These are phyloP conservation scores for Lachancea quebecensis DNA, from an alignment of 805 yeast species.

Conservation along the genomic window DNA sequence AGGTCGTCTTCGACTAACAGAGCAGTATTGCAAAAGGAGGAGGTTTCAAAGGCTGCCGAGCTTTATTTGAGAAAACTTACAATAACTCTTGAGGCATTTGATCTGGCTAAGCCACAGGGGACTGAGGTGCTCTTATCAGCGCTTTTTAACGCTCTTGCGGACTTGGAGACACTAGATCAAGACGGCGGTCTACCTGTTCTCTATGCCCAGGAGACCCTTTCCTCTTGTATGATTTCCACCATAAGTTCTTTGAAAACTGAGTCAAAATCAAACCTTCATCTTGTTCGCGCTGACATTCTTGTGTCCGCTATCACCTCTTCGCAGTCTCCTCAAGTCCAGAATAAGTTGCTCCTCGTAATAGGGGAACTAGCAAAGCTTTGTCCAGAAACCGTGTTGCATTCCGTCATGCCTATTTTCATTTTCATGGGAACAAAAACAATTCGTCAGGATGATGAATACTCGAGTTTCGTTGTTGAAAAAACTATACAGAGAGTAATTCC, in stretches of 20 bases:
- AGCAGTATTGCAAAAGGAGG: constrained; percentile 63
- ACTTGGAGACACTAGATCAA: constrained; percentile 74
- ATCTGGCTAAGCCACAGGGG: constrained; percentile 34
- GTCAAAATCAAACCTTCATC: constrained; percentile 47
- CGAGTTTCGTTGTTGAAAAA: constrained; percentile 86
- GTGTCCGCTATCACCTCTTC: constrained; percentile 88
- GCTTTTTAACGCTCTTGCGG: constrained; percentile 58
- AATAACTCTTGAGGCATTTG: constrained; percentile 70
- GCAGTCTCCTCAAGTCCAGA: constrained; percentile 90
- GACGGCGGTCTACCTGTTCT: constrained; percentile 89
- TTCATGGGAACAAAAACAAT: constrained; percentile 98
- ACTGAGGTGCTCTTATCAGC: constrained; percentile 43
- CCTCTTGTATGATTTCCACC: constrained; percentile 72
- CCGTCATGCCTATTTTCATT: constrained; percentile 99
- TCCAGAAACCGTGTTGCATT: constrained; percentile 86
- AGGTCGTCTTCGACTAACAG: constrained; percentile 68
- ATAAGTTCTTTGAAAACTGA: constrained; percentile 47
- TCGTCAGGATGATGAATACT: constrained; percentile 93
- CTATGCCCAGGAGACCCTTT: constrained; percentile 85
- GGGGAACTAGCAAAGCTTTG: constrained; percentile 82
- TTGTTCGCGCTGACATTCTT: constrained; percentile 80
- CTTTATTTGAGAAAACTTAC: constrained; percentile 73
- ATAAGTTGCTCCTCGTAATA: constrained; percentile 73
- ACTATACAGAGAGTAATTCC: constrained; percentile 88
- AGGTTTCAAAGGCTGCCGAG: constrained; percentile 68